Evolutionary conservation across 768 basidiomycete genomes (phyloP).

Genomic region (Mycena latifolia): DNA sequence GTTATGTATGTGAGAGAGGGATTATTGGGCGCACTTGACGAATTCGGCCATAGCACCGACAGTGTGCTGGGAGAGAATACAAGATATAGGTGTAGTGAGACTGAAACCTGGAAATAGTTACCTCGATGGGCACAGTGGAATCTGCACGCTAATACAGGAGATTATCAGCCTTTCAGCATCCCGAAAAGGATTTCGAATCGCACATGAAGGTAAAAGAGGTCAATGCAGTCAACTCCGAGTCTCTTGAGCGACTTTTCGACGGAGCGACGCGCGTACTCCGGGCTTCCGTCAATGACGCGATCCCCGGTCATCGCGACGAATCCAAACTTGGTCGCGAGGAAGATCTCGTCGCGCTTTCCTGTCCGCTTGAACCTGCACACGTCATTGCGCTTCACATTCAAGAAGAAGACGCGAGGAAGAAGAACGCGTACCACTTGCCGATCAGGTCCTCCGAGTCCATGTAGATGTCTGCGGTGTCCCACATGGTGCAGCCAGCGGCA

Average conservation of each 20-base stretch:
- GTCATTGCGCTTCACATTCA: too few species aligned
- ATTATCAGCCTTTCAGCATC: background rate
- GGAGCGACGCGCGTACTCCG: slow-evolving; percentile 43
- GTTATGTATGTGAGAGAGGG: too few species aligned
- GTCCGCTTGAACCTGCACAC: slow-evolving; percentile 53
- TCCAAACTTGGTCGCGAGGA: slow-evolving; percentile 64
- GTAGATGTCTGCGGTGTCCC: slow-evolving; percentile 65
- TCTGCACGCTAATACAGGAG: slow-evolving; percentile 20
- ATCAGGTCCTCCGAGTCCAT: slow-evolving; percentile 57
- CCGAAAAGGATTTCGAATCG: background rate
- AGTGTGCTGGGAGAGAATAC: background rate
- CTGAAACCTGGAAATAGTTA: background rate
- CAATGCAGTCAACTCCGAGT: slow-evolving; percentile 46
- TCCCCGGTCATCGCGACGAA: slow-evolving; percentile 21
- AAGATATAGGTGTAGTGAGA: background rate
- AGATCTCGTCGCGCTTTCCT: slow-evolving; percentile 57
- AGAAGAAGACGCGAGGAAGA: background rate
- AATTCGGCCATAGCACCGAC: slow-evolving; percentile 22
- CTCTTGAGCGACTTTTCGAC: slow-evolving; percentile 45
- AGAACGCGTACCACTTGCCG: slow-evolving; percentile 54
- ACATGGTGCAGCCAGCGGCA: slow-evolving; percentile 56
- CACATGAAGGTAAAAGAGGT: slow-evolving; percentile 48
- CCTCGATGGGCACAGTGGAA: slow-evolving; percentile 35
- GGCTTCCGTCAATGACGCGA: slow-evolving; percentile 40
- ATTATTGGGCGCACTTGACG: slow-evolving; percentile 6